A percentile compares a stretch with the other conserved stretches of the same genome.
Conservation (phyloP, 2,329 filamentous ascomycete species). For the Magnaporthiopsis rhizophila region DNA sequence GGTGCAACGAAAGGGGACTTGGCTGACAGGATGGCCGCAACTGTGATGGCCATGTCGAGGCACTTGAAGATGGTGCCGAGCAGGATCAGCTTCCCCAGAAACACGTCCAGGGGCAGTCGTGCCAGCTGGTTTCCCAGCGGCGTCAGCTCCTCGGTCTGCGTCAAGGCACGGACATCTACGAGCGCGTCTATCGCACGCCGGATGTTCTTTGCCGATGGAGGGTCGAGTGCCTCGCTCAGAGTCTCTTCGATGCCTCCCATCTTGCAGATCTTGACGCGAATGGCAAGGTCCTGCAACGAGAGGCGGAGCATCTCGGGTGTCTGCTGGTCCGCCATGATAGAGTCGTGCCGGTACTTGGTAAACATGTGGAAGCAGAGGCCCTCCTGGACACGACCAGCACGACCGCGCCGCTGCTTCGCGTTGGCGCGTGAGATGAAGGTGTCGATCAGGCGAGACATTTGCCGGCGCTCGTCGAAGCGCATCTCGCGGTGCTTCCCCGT, state of each 20-base stretch:
- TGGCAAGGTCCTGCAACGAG: constrained; percentile 88
- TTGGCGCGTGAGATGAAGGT: constrained; percentile 94
- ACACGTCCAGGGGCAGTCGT: constrained; percentile 84
- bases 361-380: constrained; percentile 95
- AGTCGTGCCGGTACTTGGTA: constrained; percentile 81
- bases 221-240: constrained; percentile 77
- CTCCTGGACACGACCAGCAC: constrained; percentile 91
- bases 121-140: constrained; percentile 80
- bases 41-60: constrained; percentile 82
- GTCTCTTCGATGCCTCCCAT: constrained; percentile 90
- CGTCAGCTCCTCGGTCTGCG: constrained; percentile 72
- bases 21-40: constrained; percentile 86
- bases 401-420: constrained; percentile 86
- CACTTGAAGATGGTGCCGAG: constrained; percentile 83
- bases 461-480: constrained; percentile 88
- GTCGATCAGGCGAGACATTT: constrained; percentile 84
- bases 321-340: constrained; percentile 80
- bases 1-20: constrained; percentile 90
- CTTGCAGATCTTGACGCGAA: constrained; percentile 96
- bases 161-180: constrained; percentile 86
- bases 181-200: constrained; percentile 86
- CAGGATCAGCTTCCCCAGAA: constrained; percentile 87
- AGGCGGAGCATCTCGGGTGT: constrained; percentile 93
- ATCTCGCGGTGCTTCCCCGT: constrained; percentile 96
- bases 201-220: constrained; percentile 86